These are phyloP conservation scores for Triticum timopheevii DNA, from an alignment of 176 grass and related monocot species.

Conservation along the genomic window DNA sequence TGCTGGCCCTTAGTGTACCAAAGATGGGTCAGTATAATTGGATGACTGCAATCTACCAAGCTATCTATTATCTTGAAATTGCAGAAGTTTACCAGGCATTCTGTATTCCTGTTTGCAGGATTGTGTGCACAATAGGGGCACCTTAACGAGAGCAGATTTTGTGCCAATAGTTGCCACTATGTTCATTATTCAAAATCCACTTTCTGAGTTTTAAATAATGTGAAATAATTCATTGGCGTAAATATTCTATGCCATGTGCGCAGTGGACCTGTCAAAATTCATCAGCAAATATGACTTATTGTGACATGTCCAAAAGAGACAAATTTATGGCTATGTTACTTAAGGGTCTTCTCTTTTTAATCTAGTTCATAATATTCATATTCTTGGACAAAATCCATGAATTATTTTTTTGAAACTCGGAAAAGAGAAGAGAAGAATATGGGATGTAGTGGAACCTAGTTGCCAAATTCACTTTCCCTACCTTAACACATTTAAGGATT, in stretches of 20 bases:
- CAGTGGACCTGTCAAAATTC: neutral
- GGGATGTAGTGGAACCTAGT: neutral
- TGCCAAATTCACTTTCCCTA: slow-evolving; percentile 3
- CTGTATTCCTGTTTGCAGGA: slow-evolving; percentile 15
- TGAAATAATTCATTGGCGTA: neutral
- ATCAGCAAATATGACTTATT: neutral
- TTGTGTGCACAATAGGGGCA: neutral
- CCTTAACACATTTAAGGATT: neutral
- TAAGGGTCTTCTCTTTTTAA: neutral
- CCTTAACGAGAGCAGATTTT: neutral
- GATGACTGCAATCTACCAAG: neutral
- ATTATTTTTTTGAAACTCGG: neutral
- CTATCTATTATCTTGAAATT: neutral
- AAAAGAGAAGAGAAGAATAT: neutral
- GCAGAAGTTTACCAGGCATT: neutral
- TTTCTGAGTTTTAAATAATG: neutral
- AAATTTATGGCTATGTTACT: neutral
- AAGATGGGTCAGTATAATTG: no score
- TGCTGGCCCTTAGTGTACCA: no score
- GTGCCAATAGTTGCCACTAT: neutral
- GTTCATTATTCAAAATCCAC: neutral
- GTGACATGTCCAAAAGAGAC: neutral
- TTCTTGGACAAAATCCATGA: slow-evolving; percentile 1
- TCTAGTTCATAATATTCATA: neutral
- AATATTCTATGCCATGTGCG: neutral